Evolutionary conservation across 148 eudicot genomes (phyloP).

Genomic region (Cornus controversa): DNA sequence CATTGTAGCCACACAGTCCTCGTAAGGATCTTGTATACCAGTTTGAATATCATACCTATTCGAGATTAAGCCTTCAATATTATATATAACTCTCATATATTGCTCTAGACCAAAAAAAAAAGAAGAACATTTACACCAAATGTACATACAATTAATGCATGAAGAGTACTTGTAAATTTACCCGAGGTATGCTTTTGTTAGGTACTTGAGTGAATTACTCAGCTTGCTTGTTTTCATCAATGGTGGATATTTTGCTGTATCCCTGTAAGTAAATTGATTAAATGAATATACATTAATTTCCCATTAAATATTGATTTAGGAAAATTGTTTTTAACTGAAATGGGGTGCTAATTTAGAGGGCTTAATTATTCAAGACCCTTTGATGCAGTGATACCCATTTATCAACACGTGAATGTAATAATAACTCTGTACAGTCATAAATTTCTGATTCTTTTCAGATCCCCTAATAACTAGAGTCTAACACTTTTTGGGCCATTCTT

Average conservation of each 20-base stretch:
- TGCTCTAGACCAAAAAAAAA: too few species aligned
- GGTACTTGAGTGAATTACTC: constrained; percentile 87
- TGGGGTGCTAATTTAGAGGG: too few species aligned
- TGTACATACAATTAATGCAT: neutral
- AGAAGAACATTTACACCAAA: neutral
- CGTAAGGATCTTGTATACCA: constrained; percentile 88
- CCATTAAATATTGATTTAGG: too few species aligned
- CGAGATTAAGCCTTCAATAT: neutral
- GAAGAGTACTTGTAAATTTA: constrained; percentile 20
- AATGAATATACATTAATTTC: neutral
- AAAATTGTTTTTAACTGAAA: too few species aligned
- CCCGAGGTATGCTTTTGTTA: constrained; percentile 77
- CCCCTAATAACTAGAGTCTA: too few species aligned
- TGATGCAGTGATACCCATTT: too few species aligned
- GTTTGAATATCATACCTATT: constrained; percentile 83
- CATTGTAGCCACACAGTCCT: constrained; percentile 85
- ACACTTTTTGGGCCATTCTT: too few species aligned
- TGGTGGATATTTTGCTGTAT: constrained; percentile 81
- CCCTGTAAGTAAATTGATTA: constrained; percentile 24
- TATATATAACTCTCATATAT: too few species aligned
- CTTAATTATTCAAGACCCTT: too few species aligned
- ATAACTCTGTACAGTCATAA: too few species aligned
- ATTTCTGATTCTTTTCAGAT: too few species aligned
- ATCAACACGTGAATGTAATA: too few species aligned
- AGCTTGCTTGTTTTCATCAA: constrained; percentile 92